These are phyloP conservation scores for Graphiopsis chlorocephala DNA, from an alignment of 2,329 filamentous ascomycete genomes.

Conservation along the genomic window DNA sequence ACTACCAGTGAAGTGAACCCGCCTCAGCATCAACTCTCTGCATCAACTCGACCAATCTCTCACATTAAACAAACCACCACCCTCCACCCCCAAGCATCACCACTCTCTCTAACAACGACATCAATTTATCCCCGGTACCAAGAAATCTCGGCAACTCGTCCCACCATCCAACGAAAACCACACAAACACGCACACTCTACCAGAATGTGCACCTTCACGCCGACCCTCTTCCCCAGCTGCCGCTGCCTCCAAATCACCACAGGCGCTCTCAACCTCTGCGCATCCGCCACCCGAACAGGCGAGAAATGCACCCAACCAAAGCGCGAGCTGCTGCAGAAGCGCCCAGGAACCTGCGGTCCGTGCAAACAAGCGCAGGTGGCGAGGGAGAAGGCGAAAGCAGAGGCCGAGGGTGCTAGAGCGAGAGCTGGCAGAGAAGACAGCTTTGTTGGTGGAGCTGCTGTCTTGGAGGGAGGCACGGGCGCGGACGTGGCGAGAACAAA, in stretches of 20 bases:
- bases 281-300: background rate
- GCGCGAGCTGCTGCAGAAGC: background rate
- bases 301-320: background rate
- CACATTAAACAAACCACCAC: background rate
- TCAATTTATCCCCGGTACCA: no score
- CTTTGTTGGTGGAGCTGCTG: background rate
- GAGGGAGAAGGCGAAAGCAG: background rate
- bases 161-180: background rate
- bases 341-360: background rate
- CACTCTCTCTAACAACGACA: background rate
- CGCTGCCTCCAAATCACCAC: background rate
- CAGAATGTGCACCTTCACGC: slow-evolving; percentile 9
- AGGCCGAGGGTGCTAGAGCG: background rate
- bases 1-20: background rate
- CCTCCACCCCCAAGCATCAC: background rate
- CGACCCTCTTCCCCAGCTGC: background rate
- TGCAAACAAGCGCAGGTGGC: background rate
- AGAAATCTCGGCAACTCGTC: no score
- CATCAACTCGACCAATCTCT: background rate
- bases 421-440: background rate
- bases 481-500: background rate
- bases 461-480: background rate
- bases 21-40: background rate
- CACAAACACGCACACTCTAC: background rate
- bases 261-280: background rate